Evolutionary conservation across 2,329 filamentous ascomycete genomes (phyloP), one percentile per base, ranked within the genome.

Genomic region (Curvularia spicifera): DNA sequence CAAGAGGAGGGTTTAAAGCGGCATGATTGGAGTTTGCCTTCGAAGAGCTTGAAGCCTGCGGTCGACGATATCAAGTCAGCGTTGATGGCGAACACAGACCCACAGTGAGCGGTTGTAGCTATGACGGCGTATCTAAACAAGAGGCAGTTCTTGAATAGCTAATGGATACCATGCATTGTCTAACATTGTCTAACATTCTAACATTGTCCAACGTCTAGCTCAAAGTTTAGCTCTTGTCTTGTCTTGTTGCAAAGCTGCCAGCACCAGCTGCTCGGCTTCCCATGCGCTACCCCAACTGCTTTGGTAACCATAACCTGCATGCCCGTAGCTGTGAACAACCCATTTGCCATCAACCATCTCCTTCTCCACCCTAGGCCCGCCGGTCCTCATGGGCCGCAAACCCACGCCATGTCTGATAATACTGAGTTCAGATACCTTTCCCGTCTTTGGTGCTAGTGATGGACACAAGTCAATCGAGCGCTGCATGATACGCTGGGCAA

Each of bases 401-500:
- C 93, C 93, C 13, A 96, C 93, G 4, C 87, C 90, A 73, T 97
- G 93, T 18, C 92, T 83, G 50, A 97, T 83, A 20, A 97, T 82
- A 72, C 89, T 87, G 75, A 20, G 84, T 88, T 72, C 91, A 85
- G 26, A 93, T 84, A 0, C 91, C 89, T 76, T 88, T 83, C 3
- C 89, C 85, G 59, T 78, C 80, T 70, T 71, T 3, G 72, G 72
- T 1, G 86, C 85, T 61, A 94, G 79, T 54, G 83, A 80, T 0
- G 91, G 91, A 69, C 86, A 85, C 29, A 87, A 75, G 31, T 85
- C 84, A 5, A 91, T 81, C 22, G 84, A 83, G n/a, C 93, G 85
- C 77, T 88, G 87, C 91, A 97, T 95, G 73, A 97, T 96, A 12
- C 93, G 84, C 53, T 84, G 78, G 0, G 93, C 91, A n/a, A 92